Conservation (phyloP, 768 basidiomycete species). For the Kwoniella shandongensis region DNA sequence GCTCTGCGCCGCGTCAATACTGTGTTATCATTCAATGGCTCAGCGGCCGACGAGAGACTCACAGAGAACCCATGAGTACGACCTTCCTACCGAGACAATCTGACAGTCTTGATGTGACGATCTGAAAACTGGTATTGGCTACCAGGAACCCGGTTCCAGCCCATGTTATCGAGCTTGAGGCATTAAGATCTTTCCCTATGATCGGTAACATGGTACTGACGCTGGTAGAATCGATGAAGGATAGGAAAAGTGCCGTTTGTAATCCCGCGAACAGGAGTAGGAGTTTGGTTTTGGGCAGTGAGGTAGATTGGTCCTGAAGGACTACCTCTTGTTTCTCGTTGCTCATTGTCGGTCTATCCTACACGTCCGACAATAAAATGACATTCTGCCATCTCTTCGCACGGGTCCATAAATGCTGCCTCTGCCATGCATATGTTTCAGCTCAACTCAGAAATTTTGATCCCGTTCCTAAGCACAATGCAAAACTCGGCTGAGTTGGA, state of each 20-base stretch:
- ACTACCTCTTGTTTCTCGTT: background rate
- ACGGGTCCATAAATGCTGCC: no score
- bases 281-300: conserved; percentile 20
- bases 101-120: conserved; percentile 34
- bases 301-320: conserved; percentile 13
- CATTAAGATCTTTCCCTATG: conserved; percentile 38
- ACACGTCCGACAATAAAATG: no score
- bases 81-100: conserved; percentile 44
- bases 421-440: no score
- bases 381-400: no score
- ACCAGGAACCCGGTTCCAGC: conserved; percentile 47
- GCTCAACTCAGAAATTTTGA: no score
- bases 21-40: background rate
- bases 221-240: conserved; percentile 39
- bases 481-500: no score
- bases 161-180: conserved; percentile 42
- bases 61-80: conserved; percentile 35
- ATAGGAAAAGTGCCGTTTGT: conserved; percentile 41
- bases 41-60: conserved; percentile 9
- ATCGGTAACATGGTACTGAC: conserved; percentile 39
- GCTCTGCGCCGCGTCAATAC: background rate
- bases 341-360: no score
- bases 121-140: conserved; percentile 44
- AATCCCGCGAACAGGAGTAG: conserved; percentile 37
- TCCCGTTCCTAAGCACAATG: no score